A percentile compares a stretch with the other conserved stretches of the same genome.
Evolutionary conservation across 1,284 basidiomycete species (phyloP).

Genomic region (Ganoderma lucidum): DNA sequence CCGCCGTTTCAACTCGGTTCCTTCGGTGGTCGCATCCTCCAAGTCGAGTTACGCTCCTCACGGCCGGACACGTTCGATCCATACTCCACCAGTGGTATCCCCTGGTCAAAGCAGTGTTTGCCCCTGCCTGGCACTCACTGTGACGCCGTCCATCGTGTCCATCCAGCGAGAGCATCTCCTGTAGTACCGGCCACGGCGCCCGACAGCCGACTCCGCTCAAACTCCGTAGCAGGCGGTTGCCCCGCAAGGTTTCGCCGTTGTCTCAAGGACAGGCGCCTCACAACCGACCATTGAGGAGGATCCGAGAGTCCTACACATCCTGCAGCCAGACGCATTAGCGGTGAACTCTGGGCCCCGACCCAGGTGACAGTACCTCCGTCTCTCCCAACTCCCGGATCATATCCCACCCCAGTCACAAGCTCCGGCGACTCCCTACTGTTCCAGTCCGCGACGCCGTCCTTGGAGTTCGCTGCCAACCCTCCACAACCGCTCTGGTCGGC

Average conservation of each 20-base stretch:
- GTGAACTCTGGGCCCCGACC: neutral
- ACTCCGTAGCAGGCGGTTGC: neutral
- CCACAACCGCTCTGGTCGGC: neutral
- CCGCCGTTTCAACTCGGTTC: neutral
- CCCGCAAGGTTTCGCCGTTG: neutral
- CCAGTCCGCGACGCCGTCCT: neutral
- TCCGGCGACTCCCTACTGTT: neutral
- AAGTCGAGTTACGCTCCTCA: neutral
- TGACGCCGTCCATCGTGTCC: neutral
- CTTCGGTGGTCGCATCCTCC: neutral
- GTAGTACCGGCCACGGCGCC: too few relatives aligned
- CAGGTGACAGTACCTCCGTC: neutral
- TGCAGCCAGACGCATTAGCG: neutral
- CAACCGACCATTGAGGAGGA: neutral
- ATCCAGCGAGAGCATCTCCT: neutral
- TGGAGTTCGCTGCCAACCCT: neutral
- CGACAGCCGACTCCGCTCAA: neutral
- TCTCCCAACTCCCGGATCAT: neutral
- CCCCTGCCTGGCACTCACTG: too few relatives aligned
- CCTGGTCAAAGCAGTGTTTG: too few relatives aligned
- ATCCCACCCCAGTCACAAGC: neutral
- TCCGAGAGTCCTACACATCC: neutral
- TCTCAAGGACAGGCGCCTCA: neutral
- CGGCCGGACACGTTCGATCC: neutral
- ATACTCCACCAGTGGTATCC: neutral